These are phyloP conservation scores for Paxillus involutus DNA, from an alignment of 768 basidiomycete genomes.

Conservation along the genomic window DNA sequence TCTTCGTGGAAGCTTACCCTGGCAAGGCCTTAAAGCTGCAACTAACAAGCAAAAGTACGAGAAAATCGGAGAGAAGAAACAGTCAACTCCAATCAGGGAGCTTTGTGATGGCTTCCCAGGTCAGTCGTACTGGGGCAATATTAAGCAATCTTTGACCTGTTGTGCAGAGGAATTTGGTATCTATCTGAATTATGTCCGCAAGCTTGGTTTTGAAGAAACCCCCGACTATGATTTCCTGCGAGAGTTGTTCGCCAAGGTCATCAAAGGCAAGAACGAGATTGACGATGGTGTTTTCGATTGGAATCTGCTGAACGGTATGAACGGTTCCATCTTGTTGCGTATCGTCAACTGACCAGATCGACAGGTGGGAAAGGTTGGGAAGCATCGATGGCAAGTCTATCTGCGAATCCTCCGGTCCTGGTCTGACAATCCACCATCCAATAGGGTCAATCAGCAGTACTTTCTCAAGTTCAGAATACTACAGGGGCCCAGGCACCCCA, in stretches of 20 bases:
- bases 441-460: conserved; percentile 64
- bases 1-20: conserved; percentile 91
- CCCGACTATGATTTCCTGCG: conserved; percentile 98
- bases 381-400: conserved; percentile 60
- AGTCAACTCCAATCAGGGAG: conserved; percentile 96
- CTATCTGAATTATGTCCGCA: conserved; percentile 98
- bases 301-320: conserved; percentile 84
- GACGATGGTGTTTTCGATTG: conserved; percentile 97
- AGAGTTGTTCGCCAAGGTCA: conserved; percentile 90
- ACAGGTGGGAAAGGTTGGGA: conserved; percentile 95
- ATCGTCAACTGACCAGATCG: conserved; percentile 6
- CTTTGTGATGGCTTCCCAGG: conserved; percentile 95
- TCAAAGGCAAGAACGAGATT: conserved; percentile 86
- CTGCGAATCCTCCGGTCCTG: neutral
- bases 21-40: conserved; percentile 99
- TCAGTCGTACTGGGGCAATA: conserved; percentile 33
- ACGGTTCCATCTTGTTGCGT: neutral
- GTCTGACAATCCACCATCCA: conserved; percentile 8
- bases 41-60: conserved; percentile 99
- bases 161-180: conserved; percentile 92
- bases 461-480: conserved; percentile 63
- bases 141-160: conserved; percentile 5
- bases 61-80: conserved; percentile 99
- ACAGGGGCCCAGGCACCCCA: conserved; percentile 42
- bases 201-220: conserved; percentile 97